phyloP scores from a whole-genome alignment of 768 basidiomycete species.

The Trametes gibbosa region DNA sequence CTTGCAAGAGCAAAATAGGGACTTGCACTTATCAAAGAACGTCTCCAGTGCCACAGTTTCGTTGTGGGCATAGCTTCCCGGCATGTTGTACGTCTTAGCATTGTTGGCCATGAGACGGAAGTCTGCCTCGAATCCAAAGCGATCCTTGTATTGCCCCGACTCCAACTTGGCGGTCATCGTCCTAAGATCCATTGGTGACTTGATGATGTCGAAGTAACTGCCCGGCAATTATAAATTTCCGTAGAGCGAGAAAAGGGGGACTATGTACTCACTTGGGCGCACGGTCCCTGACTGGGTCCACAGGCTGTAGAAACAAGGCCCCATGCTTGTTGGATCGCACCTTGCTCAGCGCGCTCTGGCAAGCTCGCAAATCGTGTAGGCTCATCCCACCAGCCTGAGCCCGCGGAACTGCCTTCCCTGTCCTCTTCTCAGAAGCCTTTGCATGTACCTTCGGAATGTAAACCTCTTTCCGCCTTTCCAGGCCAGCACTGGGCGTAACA shows the following conservation, averaged over 20 bases:
- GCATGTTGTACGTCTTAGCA: constrained; percentile 79
- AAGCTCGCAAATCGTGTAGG: constrained; percentile 70
- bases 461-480: constrained; percentile 11
- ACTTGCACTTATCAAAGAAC: constrained; percentile 85
- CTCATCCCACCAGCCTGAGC: constrained; percentile 78
- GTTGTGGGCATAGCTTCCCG: constrained; percentile 68
- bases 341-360: constrained; percentile 77
- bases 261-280: constrained; percentile 67
- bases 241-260: background rate
- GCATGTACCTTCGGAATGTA: constrained; percentile 19
- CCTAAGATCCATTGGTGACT: constrained; percentile 91
- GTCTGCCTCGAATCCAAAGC: constrained; percentile 81
- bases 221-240: background rate
- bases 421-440: constrained; percentile 26
- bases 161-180: constrained; percentile 86
- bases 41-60: constrained; percentile 73
- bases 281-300: constrained; percentile 92
- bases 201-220: constrained; percentile 90
- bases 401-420: constrained; percentile 54
- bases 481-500: constrained; percentile 7
- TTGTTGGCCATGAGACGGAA: constrained; percentile 87
- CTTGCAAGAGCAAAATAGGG: background rate
- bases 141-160: constrained; percentile 80
- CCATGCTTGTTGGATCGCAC: constrained; percentile 73
- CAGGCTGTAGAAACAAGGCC: constrained; percentile 76